Evolutionary conservation across 352 stramenopile genomes (phyloP).

Genomic region (Globisporangium parvum): DNA sequence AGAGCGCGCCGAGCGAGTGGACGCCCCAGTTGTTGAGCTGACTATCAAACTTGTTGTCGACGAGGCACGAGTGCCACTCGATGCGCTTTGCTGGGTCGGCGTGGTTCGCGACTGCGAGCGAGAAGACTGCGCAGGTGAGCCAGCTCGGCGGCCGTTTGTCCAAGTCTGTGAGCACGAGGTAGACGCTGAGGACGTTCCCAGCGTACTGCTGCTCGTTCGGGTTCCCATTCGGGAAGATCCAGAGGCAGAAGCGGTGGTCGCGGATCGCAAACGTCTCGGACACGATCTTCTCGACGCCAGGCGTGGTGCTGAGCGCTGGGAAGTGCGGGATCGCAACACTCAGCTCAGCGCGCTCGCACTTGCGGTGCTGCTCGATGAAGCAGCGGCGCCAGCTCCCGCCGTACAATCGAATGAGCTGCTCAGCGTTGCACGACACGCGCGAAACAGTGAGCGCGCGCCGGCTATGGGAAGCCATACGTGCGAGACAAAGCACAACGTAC

Average conservation of each 20-base stretch:
- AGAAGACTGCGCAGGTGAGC: slow-evolving; percentile 80
- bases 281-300: slow-evolving; percentile 57
- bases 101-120: slow-evolving; percentile 54
- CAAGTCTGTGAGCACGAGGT: slow-evolving; percentile 75
- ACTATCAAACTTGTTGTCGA: slow-evolving; percentile 78
- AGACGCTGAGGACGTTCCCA: slow-evolving; percentile 61
- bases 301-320: slow-evolving; percentile 21
- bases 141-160: slow-evolving; percentile 42
- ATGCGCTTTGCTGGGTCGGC: slow-evolving; percentile 36
- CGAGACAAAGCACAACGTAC: slow-evolving; percentile 25
- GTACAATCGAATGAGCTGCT: slow-evolving; percentile 67
- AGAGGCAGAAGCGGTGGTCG: slow-evolving; percentile 71
- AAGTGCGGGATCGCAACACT: slow-evolving; percentile 55
- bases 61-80: slow-evolving; percentile 76
- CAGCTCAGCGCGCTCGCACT: slow-evolving; percentile 46
- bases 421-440: background rate
- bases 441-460: background rate
- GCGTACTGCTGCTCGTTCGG: slow-evolving; percentile 71
- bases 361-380: slow-evolving; percentile 45
- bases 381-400: slow-evolving; percentile 67
- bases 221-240: slow-evolving; percentile 78
- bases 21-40: slow-evolving; percentile 80
- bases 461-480: too few relatives aligned
- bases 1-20: slow-evolving; percentile 60
- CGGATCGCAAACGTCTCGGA: slow-evolving; percentile 69